A percentile compares a stretch with the other conserved stretches of the same genome.
Conservation (phyloP, 495 filamentous ascomycete genomes). For the Aspergillus coremiiformis region DNA sequence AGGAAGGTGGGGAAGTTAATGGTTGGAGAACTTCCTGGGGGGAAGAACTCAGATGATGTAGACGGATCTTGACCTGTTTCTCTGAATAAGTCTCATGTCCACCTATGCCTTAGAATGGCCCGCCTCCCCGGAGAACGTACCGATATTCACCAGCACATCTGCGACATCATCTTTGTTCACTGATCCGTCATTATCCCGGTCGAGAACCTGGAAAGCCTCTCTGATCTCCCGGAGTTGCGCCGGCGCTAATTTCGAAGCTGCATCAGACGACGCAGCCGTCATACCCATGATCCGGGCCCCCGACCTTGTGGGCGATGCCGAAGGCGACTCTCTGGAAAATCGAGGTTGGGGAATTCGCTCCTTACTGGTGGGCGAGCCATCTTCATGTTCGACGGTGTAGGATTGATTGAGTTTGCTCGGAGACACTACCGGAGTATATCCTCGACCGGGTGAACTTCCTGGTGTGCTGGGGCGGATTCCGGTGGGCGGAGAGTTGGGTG, state of each 20-base stretch:
- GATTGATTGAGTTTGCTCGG: slow-evolving; percentile 45
- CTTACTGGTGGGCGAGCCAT: slow-evolving; percentile 19
- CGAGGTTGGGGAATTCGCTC: slow-evolving; percentile 34
- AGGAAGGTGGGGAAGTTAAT: slow-evolving; percentile 81
- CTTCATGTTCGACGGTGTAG: slow-evolving; percentile 39
- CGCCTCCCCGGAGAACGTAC: slow-evolving; percentile 32
- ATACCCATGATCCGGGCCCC: slow-evolving; percentile 24
- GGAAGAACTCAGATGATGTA: slow-evolving; percentile 69
- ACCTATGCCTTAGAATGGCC: neutral
- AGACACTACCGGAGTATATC: slow-evolving; percentile 37
- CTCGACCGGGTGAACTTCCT: slow-evolving; percentile 38
- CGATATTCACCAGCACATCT: slow-evolving; percentile 72
- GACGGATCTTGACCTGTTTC: slow-evolving; percentile 47
- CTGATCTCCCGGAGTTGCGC: slow-evolving; percentile 67
- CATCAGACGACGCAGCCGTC: slow-evolving; percentile 34
- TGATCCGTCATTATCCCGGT: slow-evolving; percentile 68
- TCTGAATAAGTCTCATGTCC: neutral
- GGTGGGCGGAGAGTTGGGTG: slow-evolving; percentile 39
- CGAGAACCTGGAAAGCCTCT: slow-evolving; percentile 81
- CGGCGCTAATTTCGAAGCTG: slow-evolving; percentile 55
- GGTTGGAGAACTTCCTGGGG: slow-evolving; percentile 53
- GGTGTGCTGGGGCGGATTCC: slow-evolving; percentile 31
- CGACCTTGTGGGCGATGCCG: slow-evolving; percentile 32
- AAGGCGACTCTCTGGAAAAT: slow-evolving; percentile 34
- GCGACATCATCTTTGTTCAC: slow-evolving; percentile 71